Base-by-base conservation (phyloP, 2,329 filamentous ascomycete genomes). In the Xylaria sp. region DNA sequence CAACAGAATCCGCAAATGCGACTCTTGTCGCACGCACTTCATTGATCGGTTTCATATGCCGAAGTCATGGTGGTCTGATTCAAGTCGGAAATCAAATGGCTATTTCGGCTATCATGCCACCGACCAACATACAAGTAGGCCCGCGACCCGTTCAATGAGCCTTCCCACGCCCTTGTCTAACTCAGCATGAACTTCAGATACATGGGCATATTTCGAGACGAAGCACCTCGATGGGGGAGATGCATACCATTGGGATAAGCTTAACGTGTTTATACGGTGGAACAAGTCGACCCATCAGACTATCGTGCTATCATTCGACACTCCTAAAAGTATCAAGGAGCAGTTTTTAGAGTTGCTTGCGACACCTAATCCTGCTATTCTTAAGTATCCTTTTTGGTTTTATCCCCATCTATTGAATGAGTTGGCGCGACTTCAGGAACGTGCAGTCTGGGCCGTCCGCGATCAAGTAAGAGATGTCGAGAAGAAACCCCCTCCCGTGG, bases 371-470 rank as follows among this genome's bases (percentile, higher is more conserved):
- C 12, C 21, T 1, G 4, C 30, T 19, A 58, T 11, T 17, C 51
- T 66, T 17, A 1, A n/a, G 2, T 75, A 78, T 24, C 81, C 81
- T 0, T 82, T 81, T 48, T 83, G 80, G 81, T 69, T 79, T 2
- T 81, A 82, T 42, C 64, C 73, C 1, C 65, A 62, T 5, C 53
- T 83, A 3, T 30, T 78, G 1, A 72, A 74, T 11, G 75, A 80
- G 21, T 45, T 83, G 2, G 72, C 78, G 2, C 56, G 58, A 3
- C 64, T 80, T 3, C 78, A 79, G 34, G 78, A 82, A 8, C 36
- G 72, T 0, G 76, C 81, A 0, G 79, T 84, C 8, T 85, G 83
- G 83, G 66, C 68, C 0, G 75, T 82, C 1, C 77, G 82, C 0
- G 65, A 79, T 36, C 70, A 69, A 0, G 78, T 84, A 1, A 74